These are phyloP conservation scores for Pulveroboletus sp. DNA, from an alignment of 768 basidiomycete genomes.

Conservation along the genomic window DNA sequence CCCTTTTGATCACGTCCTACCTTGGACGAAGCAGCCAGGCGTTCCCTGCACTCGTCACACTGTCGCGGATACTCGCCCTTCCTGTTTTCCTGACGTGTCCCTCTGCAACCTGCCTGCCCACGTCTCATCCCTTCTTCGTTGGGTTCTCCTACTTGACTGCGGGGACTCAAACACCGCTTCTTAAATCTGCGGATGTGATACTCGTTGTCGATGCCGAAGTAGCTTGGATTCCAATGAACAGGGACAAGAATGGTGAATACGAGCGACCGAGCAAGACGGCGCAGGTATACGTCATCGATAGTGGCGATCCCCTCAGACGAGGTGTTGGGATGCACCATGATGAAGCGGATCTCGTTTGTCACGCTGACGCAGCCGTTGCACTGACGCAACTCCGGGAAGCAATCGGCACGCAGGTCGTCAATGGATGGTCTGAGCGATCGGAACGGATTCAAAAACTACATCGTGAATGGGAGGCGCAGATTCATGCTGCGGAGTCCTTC, in stretches of 20 bases:
- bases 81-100: slow-evolving; percentile 52
- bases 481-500: slow-evolving; percentile 33
- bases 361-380: slow-evolving; percentile 50
- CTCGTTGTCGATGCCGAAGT: slow-evolving; percentile 62
- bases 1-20: slow-evolving; percentile 63
- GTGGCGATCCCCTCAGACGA: slow-evolving; percentile 56
- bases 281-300: slow-evolving; percentile 55
- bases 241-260: slow-evolving; percentile 27
- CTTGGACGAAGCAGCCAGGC: slow-evolving; percentile 52
- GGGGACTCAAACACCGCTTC: slow-evolving; percentile 41
- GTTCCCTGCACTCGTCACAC: slow-evolving; percentile 39
- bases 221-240: slow-evolving; percentile 56
- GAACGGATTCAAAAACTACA: slow-evolving; percentile 21
- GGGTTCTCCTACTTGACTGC: slow-evolving; percentile 49
- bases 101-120: slow-evolving; percentile 48
- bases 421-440: slow-evolving; percentile 11
- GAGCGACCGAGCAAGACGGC: slow-evolving; percentile 39
- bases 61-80: slow-evolving; percentile 51
- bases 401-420: slow-evolving; percentile 4
- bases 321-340: slow-evolving; percentile 44
- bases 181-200: slow-evolving; percentile 56
- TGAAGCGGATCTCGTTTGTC: slow-evolving; percentile 54
- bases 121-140: slow-evolving; percentile 49
- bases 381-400: slow-evolving; percentile 42
- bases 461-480: slow-evolving; percentile 21